Conservation (phyloP, 495 filamentous ascomycete genomes). For the Oidiodendron maius region DNA sequence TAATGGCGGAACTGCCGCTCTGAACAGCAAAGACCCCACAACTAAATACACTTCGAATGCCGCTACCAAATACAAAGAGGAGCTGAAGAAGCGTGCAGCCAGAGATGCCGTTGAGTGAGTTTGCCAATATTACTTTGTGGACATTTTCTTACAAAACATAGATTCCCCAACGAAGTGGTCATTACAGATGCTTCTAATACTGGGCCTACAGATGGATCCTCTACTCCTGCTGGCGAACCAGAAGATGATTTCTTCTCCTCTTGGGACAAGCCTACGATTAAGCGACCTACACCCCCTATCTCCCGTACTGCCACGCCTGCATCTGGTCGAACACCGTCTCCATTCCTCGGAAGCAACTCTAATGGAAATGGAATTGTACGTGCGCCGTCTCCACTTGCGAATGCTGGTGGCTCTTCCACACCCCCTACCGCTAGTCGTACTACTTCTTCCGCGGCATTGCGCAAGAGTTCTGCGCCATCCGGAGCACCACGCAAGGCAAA, state of each 20-base stretch:
- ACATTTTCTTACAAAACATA: constrained; percentile 26
- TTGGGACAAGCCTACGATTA: constrained; percentile 97
- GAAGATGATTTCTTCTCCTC: constrained; percentile 98
- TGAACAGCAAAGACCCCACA: constrained; percentile 92
- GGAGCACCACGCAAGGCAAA: constrained; percentile 68
- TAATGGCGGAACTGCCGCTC: constrained; percentile 86
- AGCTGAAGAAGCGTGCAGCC: constrained; percentile 76
- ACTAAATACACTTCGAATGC: constrained; percentile 90
- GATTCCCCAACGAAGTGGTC: constrained; percentile 80
- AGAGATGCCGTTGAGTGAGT: constrained; percentile 74
- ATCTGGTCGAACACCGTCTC: constrained; percentile 76
- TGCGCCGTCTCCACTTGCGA: constrained; percentile 74
- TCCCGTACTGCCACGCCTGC: constrained; percentile 87
- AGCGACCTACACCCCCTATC: constrained; percentile 89
- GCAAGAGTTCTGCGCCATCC: constrained; percentile 55
- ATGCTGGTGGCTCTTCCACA: constrained; percentile 37
- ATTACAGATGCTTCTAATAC: constrained; percentile 61
- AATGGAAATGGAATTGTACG: constrained; percentile 54
- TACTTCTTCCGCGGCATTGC: constrained; percentile 65
- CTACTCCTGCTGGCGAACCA: constrained; percentile 68
- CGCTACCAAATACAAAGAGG: constrained; percentile 94
- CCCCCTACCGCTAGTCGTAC: constrained; percentile 62
- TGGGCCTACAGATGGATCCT: constrained; percentile 55
- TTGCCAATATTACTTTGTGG: background rate
- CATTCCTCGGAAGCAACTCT: constrained; percentile 65